Conservation (phyloP, 176 grass and related monocot species). For the Raddia guianensis region DNA sequence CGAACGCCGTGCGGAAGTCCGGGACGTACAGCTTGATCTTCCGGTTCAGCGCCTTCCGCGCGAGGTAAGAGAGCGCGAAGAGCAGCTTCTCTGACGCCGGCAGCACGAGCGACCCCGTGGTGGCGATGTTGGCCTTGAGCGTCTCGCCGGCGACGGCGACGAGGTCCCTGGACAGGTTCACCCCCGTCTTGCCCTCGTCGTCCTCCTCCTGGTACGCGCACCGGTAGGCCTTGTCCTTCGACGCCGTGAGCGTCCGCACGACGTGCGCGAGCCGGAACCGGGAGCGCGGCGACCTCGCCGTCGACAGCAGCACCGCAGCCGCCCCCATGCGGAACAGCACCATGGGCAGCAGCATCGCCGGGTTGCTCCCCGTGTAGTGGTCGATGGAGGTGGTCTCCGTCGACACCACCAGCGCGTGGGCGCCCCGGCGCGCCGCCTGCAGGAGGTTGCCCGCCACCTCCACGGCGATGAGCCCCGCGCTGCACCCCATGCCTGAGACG, state of each 20-base stretch:
- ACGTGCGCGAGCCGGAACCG: slow-evolving; percentile 39
- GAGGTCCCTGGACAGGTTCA: slow-evolving; percentile 34
- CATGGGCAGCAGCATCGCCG: slow-evolving; percentile 20
- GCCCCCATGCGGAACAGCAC: slow-evolving; percentile 45
- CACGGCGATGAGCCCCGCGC: slow-evolving; percentile 42
- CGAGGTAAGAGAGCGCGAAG: background rate
- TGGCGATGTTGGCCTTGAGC: slow-evolving; percentile 28
- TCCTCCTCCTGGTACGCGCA: slow-evolving; percentile 36
- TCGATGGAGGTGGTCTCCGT: slow-evolving; percentile 25
- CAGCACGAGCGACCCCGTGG: slow-evolving; percentile 6
- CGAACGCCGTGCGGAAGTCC: slow-evolving; percentile 56
- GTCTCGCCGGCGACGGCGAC: background rate
- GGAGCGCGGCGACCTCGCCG: background rate
- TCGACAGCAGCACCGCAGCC: slow-evolving; percentile 18
- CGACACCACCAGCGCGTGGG: slow-evolving; percentile 37
- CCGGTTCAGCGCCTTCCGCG: background rate
- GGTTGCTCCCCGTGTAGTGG: slow-evolving; percentile 27
- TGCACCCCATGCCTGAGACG: slow-evolving; percentile 50
- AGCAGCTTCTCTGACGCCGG: slow-evolving; percentile 30
- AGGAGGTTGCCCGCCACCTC: slow-evolving; percentile 26
- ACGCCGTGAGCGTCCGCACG: slow-evolving; percentile 35
- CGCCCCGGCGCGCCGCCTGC: background rate
- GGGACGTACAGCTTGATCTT: slow-evolving; percentile 38
- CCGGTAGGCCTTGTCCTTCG: slow-evolving; percentile 27
- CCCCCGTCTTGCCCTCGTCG: background rate